phyloP scores from a whole-genome alignment of 2,329 filamentous ascomycete species.

The Epichloe amarillans region DNA sequence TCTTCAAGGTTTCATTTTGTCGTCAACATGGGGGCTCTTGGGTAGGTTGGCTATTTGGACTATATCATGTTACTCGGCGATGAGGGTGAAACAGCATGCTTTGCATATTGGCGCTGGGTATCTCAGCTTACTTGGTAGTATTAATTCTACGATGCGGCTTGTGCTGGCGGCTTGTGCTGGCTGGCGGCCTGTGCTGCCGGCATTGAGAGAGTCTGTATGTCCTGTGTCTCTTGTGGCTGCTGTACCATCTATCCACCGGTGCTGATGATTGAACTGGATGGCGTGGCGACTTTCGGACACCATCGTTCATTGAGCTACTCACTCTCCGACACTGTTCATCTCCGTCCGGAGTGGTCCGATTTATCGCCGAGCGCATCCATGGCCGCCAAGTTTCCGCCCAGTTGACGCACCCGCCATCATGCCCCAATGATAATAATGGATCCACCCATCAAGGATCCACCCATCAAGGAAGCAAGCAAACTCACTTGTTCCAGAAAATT shows the following conservation, averaged over 20 bases:
- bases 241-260: no score
- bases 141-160: neutral
- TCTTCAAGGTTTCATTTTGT: neutral
- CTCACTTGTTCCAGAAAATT: no score
- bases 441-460: no score
- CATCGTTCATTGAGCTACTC: no score
- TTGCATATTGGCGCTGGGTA: slow-evolving; percentile 2
- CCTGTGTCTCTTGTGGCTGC: no score
- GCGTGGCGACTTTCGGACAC: no score
- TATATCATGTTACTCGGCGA: neutral
- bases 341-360: slow-evolving; percentile 6
- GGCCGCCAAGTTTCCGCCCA: neutral
- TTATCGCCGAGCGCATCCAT: slow-evolving; percentile 11
- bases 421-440: no score
- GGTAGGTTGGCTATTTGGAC: neutral
- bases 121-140: neutral
- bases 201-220: neutral
- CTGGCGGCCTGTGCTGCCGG: neutral
- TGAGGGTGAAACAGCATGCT: neutral
- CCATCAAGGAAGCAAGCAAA: no score
- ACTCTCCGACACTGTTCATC: neutral
- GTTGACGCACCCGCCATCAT: neutral
- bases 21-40: neutral
- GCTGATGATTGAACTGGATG: no score
- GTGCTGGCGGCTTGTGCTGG: neutral